Percentiles rank a stretch among this genome's conserved stretches.
These are phyloP conservation scores for Graphiopsis chlorocephala DNA, from an alignment of 2,329 filamentous ascomycete species.

Conservation along the genomic window DNA sequence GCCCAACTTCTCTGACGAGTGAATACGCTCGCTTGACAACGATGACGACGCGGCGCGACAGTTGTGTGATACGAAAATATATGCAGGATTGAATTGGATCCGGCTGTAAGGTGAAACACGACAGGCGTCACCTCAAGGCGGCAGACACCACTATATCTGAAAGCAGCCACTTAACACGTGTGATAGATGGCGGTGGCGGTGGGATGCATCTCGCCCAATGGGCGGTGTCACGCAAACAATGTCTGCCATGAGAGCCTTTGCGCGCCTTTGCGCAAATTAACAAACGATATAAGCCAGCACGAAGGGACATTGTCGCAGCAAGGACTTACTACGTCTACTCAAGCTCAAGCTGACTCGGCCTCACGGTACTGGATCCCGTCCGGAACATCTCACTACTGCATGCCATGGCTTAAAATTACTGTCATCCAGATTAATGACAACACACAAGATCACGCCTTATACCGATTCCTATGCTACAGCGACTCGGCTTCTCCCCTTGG, in stretches of 20 bases:
- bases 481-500: background rate
- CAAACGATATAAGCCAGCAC: background rate
- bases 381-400: background rate
- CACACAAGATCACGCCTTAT: background rate
- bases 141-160: background rate
- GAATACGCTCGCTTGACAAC: background rate
- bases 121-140: background rate
- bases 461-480: background rate
- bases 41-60: background rate
- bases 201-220: background rate
- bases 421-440: background rate
- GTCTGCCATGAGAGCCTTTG: slow-evolving; percentile 10
- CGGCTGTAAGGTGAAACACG: background rate
- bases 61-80: background rate
- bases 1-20: background rate
- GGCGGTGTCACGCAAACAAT: background rate
- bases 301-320: background rate
- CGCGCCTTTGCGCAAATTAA: slow-evolving; percentile 13
- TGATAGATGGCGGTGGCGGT: background rate
- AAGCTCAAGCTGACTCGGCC: background rate
- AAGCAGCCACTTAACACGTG: background rate
- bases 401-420: background rate
- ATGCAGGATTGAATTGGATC: background rate
- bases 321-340: background rate
- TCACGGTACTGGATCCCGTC: background rate